Conservation (phyloP, 495 filamentous ascomycete species). For the Hypoxylon lienhwacheense region DNA sequence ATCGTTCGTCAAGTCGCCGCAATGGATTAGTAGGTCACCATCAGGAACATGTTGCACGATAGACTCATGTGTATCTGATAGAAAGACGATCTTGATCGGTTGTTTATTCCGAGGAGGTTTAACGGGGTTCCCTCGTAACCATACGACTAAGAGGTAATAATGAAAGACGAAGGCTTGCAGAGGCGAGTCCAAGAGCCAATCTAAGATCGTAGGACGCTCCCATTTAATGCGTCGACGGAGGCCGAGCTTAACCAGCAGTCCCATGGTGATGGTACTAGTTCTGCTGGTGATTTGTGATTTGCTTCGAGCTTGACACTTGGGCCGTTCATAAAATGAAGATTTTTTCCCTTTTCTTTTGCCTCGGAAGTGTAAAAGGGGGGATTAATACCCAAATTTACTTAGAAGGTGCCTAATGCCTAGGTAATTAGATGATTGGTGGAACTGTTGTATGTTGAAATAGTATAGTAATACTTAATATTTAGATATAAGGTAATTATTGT, state of each 20-base stretch:
- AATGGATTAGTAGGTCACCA: slow-evolving; percentile 87
- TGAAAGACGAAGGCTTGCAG: slow-evolving; percentile 50
- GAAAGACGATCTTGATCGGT: slow-evolving; percentile 76
- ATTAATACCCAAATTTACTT: too few species aligned
- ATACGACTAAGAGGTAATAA: slow-evolving; percentile 63
- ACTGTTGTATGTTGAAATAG: too few species aligned
- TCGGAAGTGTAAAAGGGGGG: too few species aligned
- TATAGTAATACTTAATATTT: too few species aligned
- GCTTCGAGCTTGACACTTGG: too few species aligned
- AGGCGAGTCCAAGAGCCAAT: slow-evolving; percentile 55
- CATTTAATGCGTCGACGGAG: slow-evolving; percentile 47
- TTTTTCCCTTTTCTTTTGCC: too few species aligned
- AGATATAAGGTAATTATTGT: too few species aligned
- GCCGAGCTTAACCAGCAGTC: slow-evolving; percentile 39
- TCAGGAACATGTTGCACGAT: slow-evolving; percentile 62
- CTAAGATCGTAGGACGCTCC: slow-evolving; percentile 55
- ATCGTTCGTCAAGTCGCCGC: slow-evolving; percentile 77
- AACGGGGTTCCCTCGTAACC: slow-evolving; percentile 63
- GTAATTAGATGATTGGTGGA: too few species aligned
- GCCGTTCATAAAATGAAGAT: too few species aligned
- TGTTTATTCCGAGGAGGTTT: slow-evolving; percentile 52
- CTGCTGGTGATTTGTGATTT: slow-evolving; percentile 18
- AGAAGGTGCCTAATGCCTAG: too few species aligned
- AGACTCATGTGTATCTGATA: slow-evolving; percentile 84
- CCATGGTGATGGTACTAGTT: slow-evolving; percentile 30